Conservation (phyloP, 495 filamentous ascomycete genomes). For the Pseudoneurospora amorphoporcata region DNA sequence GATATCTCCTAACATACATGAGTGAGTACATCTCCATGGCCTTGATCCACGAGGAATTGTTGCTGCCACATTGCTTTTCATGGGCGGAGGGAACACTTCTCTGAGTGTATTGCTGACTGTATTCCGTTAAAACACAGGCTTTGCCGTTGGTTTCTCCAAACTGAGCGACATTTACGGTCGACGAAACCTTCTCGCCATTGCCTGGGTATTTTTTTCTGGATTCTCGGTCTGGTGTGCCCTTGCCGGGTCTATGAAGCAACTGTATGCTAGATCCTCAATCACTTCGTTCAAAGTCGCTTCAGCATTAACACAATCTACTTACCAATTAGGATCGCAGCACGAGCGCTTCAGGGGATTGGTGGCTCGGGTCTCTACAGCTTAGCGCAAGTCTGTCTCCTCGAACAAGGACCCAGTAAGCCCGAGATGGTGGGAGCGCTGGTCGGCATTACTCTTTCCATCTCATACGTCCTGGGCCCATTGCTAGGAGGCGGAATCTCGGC, state of each 20-base stretch:
- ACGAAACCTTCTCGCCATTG: conserved; percentile 34
- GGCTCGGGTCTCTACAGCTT: conserved; percentile 49
- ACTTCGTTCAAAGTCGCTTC: background rate
- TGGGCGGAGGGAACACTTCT: background rate
- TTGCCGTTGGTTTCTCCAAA: conserved; percentile 49
- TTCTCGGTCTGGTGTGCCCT: conserved; percentile 49
- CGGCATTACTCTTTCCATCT: conserved; percentile 34
- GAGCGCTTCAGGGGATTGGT: conserved; percentile 53
- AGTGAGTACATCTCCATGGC: conserved; percentile 22
- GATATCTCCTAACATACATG: conserved; percentile 52
- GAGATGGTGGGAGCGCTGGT: conserved; percentile 34
- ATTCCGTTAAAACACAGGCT: conserved; percentile 23
- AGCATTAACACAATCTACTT: background rate
- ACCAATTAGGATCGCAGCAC: conserved; percentile 41
- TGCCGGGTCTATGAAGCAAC: conserved; percentile 39
- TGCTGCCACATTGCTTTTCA: background rate
- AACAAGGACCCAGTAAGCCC: conserved; percentile 42
- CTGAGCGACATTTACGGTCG: conserved; percentile 51
- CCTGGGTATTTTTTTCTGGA: conserved; percentile 42
- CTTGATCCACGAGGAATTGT: no score
- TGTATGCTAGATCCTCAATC: conserved; percentile 30
- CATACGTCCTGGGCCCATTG: conserved; percentile 50
- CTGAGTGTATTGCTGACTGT: background rate
- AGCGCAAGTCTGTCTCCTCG: conserved; percentile 42
- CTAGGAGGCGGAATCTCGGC: conserved; percentile 60